Percentiles rank a stretch among this genome's conserved stretches.
These are phyloP conservation scores for Immersiporthe knoxdaviesiana DNA, from an alignment of 2,329 filamentous ascomycete genomes.

Conservation along the genomic window DNA sequence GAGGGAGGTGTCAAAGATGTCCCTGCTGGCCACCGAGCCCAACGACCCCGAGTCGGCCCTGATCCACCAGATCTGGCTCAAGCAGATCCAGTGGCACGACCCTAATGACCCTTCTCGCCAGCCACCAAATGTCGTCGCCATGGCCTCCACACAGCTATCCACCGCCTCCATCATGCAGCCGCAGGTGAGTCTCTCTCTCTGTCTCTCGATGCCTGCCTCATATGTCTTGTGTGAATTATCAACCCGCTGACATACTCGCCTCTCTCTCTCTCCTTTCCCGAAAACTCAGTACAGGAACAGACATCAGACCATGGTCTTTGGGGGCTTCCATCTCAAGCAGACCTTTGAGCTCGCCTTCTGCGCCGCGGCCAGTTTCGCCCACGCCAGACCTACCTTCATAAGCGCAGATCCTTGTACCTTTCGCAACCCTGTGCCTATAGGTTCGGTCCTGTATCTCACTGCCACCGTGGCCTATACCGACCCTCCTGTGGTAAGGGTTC, in stretches of 20 bases:
- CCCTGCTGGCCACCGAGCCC: conserved; percentile 68
- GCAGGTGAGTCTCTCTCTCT: conserved; percentile 37
- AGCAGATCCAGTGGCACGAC: conserved; percentile 64
- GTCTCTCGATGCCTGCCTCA: too few relatives aligned
- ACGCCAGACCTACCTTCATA: conserved; percentile 71
- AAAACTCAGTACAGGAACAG: conserved; percentile 33
- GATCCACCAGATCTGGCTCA: conserved; percentile 75
- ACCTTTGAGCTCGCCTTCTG: conserved; percentile 79
- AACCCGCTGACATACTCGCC: neutral
- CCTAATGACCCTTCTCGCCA: conserved; percentile 39
- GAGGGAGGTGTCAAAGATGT: conserved; percentile 63
- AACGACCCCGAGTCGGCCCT: conserved; percentile 72
- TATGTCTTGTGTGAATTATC: too few relatives aligned
- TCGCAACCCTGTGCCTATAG: conserved; percentile 74
- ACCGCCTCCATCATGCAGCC: conserved; percentile 76
- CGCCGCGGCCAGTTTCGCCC: conserved; percentile 71
- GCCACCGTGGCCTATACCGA: conserved; percentile 75
- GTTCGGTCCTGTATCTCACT: conserved; percentile 74
- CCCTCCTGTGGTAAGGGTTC: conserved; percentile 44
- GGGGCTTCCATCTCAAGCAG: conserved; percentile 73
- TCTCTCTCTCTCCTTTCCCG: too few relatives aligned
- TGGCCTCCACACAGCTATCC: conserved; percentile 61
- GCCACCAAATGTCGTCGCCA: conserved; percentile 52
- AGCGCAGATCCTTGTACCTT: conserved; percentile 76
- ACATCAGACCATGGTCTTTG: conserved; percentile 80